These are phyloP conservation scores for Fusarium avenaceum DNA, from an alignment of 2,329 filamentous ascomycete genomes.

Conservation along the genomic window DNA sequence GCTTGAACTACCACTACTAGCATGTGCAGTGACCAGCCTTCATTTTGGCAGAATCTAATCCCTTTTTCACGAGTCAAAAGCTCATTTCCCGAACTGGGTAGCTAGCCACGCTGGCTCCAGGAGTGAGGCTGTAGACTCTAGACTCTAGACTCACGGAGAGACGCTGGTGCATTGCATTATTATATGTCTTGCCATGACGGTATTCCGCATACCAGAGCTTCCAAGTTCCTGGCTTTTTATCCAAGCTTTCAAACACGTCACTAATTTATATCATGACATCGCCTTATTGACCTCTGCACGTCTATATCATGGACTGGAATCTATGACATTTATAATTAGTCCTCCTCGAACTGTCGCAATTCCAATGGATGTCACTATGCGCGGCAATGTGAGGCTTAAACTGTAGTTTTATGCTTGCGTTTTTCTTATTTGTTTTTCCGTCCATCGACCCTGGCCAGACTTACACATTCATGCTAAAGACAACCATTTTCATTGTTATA, in stretches of 20 bases:
- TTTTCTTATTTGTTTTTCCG: background rate
- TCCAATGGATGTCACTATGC: slow-evolving; percentile 7
- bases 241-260: slow-evolving; percentile 21
- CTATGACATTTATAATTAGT: background rate
- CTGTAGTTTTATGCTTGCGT: slow-evolving; percentile 10
- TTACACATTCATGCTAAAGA: slow-evolving; percentile 17
- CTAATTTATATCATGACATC: slow-evolving; percentile 15
- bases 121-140: slow-evolving; percentile 43
- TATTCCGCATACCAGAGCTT: slow-evolving; percentile 36
- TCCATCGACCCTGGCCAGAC: background rate
- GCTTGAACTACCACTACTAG: slow-evolving; percentile 31
- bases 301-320: slow-evolving; percentile 13
- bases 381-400: background rate
- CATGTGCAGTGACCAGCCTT: slow-evolving; percentile 34
- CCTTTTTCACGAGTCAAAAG: slow-evolving; percentile 27
- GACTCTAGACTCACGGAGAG: background rate
- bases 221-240: slow-evolving; percentile 28
- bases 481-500: background rate
- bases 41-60: slow-evolving; percentile 25
- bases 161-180: slow-evolving; percentile 27
- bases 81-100: slow-evolving; percentile 45
- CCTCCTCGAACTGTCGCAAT: background rate
- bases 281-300: slow-evolving; percentile 8
- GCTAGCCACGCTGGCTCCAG: slow-evolving; percentile 28
- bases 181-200: slow-evolving; percentile 41